Evolutionary conservation across 106 monocot genomes (phyloP), one percentile per base, ranked within the genome.

Genomic region (Gastrodia elata): DNA sequence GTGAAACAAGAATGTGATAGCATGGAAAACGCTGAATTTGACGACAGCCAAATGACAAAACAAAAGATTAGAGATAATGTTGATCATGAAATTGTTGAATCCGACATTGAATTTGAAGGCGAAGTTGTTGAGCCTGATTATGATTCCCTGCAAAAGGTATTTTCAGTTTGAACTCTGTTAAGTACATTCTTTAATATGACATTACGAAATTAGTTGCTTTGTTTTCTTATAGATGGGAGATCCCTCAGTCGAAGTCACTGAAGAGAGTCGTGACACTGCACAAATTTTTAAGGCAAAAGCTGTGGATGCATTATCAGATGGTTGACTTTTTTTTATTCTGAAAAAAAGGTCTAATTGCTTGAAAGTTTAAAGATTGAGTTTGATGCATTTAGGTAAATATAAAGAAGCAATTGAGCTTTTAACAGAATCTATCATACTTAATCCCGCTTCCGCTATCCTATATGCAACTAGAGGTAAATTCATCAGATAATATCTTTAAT

Each of bases 91-190:
- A 88, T 94, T 71, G 65, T 88, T 68, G 94, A 94, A 75, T 94
- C 94, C 49, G 90, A 94, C 75, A 43, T 94, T 68, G 94, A 94
- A 41, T 79, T 94, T 68, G 88, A 88, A 6, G 94, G 88, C 35
- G 85, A 84, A 39, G 64, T 79, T 30, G 78, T 91, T 4, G 86
- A 88, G 75, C 88, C 86, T 70, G 94, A 94, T 68, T 77, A 86
- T 81, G 94, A 91, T 76, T 85, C 86, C 74, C 91, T 86, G 26
- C 94, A 87, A 73, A 79, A 88, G 91, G 94, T 94, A 38, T 82
- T 65, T 73, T 18, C 4, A 9, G 1, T 58, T 25, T 8, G 37
- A 28, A 38, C 34, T 56, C 65, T 68, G 16, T 22, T 28, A 33
- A 71, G 42, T 8, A 22, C 26, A 69, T 26, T 69, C 24, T 8